A percentile compares a stretch with the other conserved stretches of the same genome.
Evolutionary conservation across 495 filamentous ascomycete species (phyloP).

Genomic region (Talaromyces thailandensis): DNA sequence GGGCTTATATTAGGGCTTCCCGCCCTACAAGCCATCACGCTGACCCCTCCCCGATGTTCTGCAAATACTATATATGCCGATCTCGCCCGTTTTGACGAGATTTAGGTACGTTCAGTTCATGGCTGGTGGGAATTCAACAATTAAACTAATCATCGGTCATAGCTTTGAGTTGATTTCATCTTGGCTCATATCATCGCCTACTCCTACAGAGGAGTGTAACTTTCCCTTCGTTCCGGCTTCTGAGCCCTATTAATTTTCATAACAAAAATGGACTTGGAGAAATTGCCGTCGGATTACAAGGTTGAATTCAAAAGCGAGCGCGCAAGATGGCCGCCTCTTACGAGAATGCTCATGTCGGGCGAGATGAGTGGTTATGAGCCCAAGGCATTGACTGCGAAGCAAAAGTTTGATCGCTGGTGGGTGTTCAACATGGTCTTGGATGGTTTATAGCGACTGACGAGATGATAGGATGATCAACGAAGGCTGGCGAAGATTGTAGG

Average conservation of each 20-base stretch:
- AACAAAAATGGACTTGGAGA: background rate
- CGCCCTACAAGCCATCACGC: background rate
- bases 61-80: background rate
- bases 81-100: background rate
- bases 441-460: constrained; percentile 16
- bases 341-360: constrained; percentile 58
- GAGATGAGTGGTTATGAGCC: constrained; percentile 58
- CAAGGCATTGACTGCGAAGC: constrained; percentile 44
- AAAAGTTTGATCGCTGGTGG: constrained; percentile 43
- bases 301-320: constrained; percentile 36
- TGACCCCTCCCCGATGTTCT: background rate
- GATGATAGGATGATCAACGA: constrained; percentile 70
- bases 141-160: background rate
- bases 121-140: background rate
- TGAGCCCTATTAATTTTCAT: background rate
- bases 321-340: constrained; percentile 61
- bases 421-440: constrained; percentile 5
- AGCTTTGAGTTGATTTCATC: background rate
- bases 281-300: background rate
- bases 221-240: background rate
- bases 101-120: background rate
- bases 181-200: background rate
- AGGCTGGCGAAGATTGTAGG: constrained; percentile 64
- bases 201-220: background rate
- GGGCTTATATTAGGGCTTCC: background rate